A percentile compares a stretch with the other conserved stretches of the same genome.
These are phyloP conservation scores for Psidium guajava DNA, from an alignment of 345 rosid species.

Conservation along the genomic window DNA sequence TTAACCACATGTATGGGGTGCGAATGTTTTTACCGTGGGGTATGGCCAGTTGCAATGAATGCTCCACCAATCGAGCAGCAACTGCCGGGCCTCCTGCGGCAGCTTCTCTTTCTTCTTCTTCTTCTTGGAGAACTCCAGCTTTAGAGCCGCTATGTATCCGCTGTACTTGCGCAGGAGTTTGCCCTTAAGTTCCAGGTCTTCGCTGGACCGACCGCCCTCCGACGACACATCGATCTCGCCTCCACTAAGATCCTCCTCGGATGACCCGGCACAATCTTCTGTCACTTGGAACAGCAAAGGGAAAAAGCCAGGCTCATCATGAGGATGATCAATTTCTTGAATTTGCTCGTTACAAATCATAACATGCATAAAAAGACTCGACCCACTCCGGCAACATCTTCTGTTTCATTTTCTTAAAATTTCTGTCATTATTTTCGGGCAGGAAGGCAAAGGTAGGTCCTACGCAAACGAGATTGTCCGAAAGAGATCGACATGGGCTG, in stretches of 20 bases:
- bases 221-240: constrained; percentile 16
- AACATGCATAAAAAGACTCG: background rate
- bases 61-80: constrained; percentile 47
- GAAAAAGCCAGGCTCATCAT: background rate
- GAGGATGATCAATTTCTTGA: background rate
- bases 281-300: background rate
- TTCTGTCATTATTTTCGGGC: background rate
- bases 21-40: constrained; percentile 29
- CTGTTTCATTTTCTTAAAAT: background rate
- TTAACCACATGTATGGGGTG: background rate
- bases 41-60: constrained; percentile 49
- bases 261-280: constrained; percentile 26
- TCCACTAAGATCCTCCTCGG: constrained; percentile 21
- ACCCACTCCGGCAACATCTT: background rate
- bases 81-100: constrained; percentile 34
- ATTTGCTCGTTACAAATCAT: background rate
- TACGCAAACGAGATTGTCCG: background rate
- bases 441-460: background rate
- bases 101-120: constrained; percentile 52
- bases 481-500: background rate
- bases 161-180: constrained; percentile 32
- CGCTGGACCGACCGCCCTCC: constrained; percentile 1
- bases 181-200: constrained; percentile 33
- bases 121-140: constrained; percentile 41
- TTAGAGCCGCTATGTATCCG: constrained; percentile 27